phyloP scores from a whole-genome alignment of 1,284 basidiomycete species.

The Phenoliferia sp. region DNA sequence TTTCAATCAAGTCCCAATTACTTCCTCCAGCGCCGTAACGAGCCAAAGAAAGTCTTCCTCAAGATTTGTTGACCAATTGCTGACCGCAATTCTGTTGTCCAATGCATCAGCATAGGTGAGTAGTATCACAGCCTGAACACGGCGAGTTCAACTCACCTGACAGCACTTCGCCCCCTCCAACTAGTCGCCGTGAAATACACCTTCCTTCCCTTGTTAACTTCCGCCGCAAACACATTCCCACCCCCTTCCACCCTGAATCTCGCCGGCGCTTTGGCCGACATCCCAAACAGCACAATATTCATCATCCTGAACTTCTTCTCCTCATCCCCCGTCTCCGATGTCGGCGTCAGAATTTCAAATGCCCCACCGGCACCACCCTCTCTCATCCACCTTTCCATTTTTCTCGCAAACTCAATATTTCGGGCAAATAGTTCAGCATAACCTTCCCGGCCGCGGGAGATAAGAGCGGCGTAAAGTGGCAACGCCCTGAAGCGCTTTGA shows the following conservation, averaged over 20 bases:
- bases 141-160: too few species aligned
- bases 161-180: constrained; percentile 45
- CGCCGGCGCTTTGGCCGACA: constrained; percentile 34
- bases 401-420: constrained; percentile 47
- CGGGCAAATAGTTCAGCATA: constrained; percentile 46
- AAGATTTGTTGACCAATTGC: constrained; percentile 48
- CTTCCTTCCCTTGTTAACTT: constrained; percentile 44
- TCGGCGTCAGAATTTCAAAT: constrained; percentile 43
- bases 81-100: constrained; percentile 50
- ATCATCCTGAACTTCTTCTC: constrained; percentile 36
- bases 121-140: too few species aligned
- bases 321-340: neutral
- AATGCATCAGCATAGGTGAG: too few species aligned
- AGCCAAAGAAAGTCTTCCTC: constrained; percentile 38
- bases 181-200: constrained; percentile 47
- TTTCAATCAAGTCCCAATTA: constrained; percentile 19
- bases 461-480: constrained; percentile 48
- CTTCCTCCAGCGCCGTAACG: constrained; percentile 31
- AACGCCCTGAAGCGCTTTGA: constrained; percentile 50
- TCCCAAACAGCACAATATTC: constrained; percentile 50
- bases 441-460: constrained; percentile 47
- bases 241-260: constrained; percentile 31
- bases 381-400: constrained; percentile 40
- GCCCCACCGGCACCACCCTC: constrained; percentile 16
- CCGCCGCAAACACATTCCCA: constrained; percentile 36